phyloP scores from a whole-genome alignment of 805 yeast species.

The Starmerella khaoyaiensis region DNA sequence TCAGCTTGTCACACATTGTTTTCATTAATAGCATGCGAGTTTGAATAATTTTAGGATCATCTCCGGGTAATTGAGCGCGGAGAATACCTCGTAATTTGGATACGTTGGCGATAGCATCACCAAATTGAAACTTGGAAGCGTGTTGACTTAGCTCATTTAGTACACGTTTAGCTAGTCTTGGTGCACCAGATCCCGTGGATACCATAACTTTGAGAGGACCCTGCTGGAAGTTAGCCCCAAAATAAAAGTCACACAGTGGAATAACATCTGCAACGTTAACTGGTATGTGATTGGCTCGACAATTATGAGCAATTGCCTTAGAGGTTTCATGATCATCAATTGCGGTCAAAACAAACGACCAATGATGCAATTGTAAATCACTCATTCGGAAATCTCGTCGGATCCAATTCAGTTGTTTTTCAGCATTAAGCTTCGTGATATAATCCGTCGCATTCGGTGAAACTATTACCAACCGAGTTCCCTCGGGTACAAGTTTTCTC shows the following conservation, averaged over 20 bases:
- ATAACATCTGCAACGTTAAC: conserved; percentile 81
- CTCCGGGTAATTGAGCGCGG: conserved; percentile 28
- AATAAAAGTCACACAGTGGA: conserved; percentile 70
- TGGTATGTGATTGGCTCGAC: conserved; percentile 36
- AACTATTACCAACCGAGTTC: conserved; percentile 57
- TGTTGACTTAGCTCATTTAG: conserved; percentile 39
- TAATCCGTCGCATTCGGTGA: conserved; percentile 35
- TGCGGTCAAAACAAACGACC: conserved; percentile 60
- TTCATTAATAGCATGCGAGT: conserved; percentile 62
- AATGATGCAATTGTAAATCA: conserved; percentile 31
- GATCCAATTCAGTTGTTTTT: conserved; percentile 11
- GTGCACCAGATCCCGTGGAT: conserved; percentile 71
- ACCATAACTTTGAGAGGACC: conserved; percentile 72
- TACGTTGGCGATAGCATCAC: conserved; percentile 47
- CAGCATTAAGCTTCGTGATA: conserved; percentile 34
- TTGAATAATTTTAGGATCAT: conserved; percentile 32
- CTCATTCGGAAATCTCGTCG: conserved; percentile 11
- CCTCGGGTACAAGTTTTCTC: conserved; percentile 51
- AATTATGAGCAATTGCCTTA: conserved; percentile 41
- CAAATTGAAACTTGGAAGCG: conserved; percentile 34
- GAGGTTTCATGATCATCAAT: conserved; percentile 57
- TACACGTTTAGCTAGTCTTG: conserved; percentile 55
- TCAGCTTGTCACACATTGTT: conserved; percentile 45
- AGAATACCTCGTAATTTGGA: conserved; percentile 42
- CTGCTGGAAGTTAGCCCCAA: conserved; percentile 62